phyloP scores from a whole-genome alignment of 2,329 filamentous ascomycete species.

The Cercospora sp. region DNA sequence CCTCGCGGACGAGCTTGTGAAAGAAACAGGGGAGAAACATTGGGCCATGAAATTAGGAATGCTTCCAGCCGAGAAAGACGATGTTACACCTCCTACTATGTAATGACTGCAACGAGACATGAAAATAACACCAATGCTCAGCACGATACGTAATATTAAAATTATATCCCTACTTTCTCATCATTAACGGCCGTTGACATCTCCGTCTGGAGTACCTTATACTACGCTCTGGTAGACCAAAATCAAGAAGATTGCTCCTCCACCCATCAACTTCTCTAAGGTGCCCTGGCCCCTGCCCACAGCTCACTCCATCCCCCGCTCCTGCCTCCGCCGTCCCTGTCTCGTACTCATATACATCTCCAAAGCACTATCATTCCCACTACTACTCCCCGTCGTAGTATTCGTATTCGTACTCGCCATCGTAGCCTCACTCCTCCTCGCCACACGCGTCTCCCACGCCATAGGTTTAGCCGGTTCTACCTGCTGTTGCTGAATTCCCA shows the following conservation, averaged over 20 bases:
- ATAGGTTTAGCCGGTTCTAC: constrained; percentile 20
- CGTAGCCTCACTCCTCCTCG: constrained; percentile 33
- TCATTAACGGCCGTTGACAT: constrained; percentile 7
- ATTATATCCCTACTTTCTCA: constrained; percentile 15
- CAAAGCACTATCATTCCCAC: constrained; percentile 38
- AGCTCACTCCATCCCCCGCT: not conserved
- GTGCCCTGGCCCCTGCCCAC: not conserved
- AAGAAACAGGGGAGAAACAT: constrained; percentile 40
- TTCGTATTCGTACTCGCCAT: constrained; percentile 24
- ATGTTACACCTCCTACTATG: constrained; percentile 20
- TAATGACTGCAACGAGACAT: not conserved
- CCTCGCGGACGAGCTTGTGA: constrained; percentile 43
- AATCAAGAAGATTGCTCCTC: not conserved
- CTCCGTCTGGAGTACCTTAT: not conserved
- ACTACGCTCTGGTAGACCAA: not conserved
- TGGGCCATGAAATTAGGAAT: constrained; percentile 44
- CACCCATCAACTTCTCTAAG: not conserved
- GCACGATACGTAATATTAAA: constrained; percentile 9
- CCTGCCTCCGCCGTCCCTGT: constrained; percentile 16
- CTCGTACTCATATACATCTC: constrained; percentile 40
- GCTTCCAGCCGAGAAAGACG: constrained; percentile 27
- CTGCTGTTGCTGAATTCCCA: constrained; percentile 10
- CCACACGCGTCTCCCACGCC: constrained; percentile 36
- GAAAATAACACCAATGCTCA: not conserved
- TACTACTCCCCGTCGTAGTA: constrained; percentile 16